phyloP scores from a whole-genome alignment of 345 rosid species.

The Salix caprea region DNA sequence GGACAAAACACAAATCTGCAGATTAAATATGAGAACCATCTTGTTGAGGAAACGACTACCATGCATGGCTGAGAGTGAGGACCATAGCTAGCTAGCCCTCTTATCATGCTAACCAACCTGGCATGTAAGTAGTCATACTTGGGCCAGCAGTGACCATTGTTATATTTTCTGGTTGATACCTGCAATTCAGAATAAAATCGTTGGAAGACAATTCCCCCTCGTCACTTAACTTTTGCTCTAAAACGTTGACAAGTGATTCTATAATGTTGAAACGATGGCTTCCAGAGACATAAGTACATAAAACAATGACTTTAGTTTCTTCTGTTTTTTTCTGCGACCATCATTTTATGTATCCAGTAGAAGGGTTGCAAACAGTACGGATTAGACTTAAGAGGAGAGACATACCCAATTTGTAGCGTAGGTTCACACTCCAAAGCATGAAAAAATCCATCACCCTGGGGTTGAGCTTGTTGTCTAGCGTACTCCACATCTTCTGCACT shows the following conservation, averaged over 20 bases:
- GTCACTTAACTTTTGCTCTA: neutral
- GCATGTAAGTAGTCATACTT: slow-evolving; percentile 71
- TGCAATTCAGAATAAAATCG: slow-evolving; percentile 21
- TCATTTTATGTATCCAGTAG: neutral
- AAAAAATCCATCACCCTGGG: slow-evolving; percentile 58
- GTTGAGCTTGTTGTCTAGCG: slow-evolving; percentile 47
- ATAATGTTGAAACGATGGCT: neutral
- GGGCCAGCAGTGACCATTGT: slow-evolving; percentile 63
- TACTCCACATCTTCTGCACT: slow-evolving; percentile 63
- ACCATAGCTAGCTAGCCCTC: neutral
- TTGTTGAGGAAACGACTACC: slow-evolving; percentile 3
- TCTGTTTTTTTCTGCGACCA: neutral
- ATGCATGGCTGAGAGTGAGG: slow-evolving; percentile 4
- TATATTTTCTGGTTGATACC: slow-evolving; percentile 62
- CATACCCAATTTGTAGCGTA: slow-evolving; percentile 84
- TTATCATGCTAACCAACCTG: slow-evolving; percentile 81
- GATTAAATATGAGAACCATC: neutral
- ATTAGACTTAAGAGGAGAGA: neutral
- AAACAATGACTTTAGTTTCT: neutral
- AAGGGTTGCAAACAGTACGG: neutral
- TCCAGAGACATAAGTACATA: neutral
- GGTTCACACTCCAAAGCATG: slow-evolving; percentile 89
- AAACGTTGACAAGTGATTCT: neutral
- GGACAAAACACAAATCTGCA: slow-evolving; percentile 6
- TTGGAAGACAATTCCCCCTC: neutral